phyloP scores from a whole-genome alignment of 805 yeast genomes.

The Geotrichum ghanense region DNA sequence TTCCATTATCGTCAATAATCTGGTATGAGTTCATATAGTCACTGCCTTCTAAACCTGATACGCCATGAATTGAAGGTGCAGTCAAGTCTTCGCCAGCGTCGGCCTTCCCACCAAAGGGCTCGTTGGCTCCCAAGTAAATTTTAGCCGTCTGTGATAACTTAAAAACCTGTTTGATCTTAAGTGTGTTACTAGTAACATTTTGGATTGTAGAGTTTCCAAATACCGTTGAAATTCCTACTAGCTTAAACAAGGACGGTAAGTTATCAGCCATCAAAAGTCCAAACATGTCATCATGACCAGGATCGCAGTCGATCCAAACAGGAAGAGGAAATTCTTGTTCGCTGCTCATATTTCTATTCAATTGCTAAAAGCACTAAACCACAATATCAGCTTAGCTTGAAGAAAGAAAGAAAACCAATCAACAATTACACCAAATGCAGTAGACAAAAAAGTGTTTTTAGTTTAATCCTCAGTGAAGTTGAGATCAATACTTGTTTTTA shows the following conservation, averaged over 20 bases:
- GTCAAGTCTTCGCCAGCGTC: conserved; percentile 35
- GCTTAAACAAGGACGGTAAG: conserved; percentile 40
- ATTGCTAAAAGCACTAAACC: no score
- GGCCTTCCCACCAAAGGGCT: conserved; percentile 34
- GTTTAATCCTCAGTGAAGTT: no score
- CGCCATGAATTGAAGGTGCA: conserved; percentile 64
- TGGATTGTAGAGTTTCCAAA: conserved; percentile 59
- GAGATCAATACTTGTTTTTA: no score
- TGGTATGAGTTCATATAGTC: neutral
- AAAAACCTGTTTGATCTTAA: conserved; percentile 49
- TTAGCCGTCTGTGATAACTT: conserved; percentile 37
- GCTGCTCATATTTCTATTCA: no score
- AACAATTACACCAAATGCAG: no score
- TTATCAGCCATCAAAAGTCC: conserved; percentile 56
- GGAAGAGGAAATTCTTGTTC: no score
- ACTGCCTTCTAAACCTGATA: conserved; percentile 62
- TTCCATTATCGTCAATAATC: neutral
- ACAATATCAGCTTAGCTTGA: no score
- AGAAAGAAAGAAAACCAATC: no score
- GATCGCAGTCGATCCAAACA: conserved; percentile 85
- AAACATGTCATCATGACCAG: conserved; percentile 81
- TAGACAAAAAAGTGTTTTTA: no score
- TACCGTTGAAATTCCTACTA: conserved; percentile 64
- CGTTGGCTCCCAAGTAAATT: conserved; percentile 54
- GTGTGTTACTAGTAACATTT: conserved; percentile 57